Base-by-base conservation (phyloP, 2,329 filamentous ascomycete species). In the Cercospora berteroae region DNA sequence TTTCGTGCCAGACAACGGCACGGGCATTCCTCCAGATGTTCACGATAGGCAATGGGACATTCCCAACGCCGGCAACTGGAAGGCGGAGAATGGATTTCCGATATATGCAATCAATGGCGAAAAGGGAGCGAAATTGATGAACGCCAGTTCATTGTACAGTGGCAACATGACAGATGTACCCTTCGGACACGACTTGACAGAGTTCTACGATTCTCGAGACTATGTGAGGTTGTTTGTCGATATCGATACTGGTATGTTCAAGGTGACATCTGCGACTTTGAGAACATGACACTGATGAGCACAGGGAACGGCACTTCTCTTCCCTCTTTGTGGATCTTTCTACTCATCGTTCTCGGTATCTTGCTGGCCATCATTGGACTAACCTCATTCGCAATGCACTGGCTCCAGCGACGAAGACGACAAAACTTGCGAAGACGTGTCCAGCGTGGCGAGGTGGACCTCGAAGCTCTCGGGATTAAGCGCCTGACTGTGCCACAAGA, bases 401-500 rank as follows among this genome's bases (percentile, higher is more conserved):
- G 89, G 23, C 82, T 95, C 31, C 92, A 96, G 77, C 86, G 88
- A 39, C 85, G 87, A 58, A 88, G 93, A 31, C 88, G 94, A 8
- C 84, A 84, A 25, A 83, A 83, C 1, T 81, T 98, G 10, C 87
- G 88, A 60, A 85, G 87, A 58, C 88, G 93, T 12, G 89, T 97
- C 16, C 84, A 87, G 66, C 84, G 83, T 7, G 94, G 94, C 62
- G 91, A 97, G 72, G 89, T 96, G 20, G 92, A 97, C 75, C 83
- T 97, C 3, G 94, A 97, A 79, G 88, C 88, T 2, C 85, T 97
- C 72, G 94, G 93, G 1, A 92, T 97, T 72, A 94, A 92, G 75
- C 87, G 90, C 13, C 80, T 97, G 25, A 92, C 87, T 2, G 91
- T 97, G 0, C 93, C 94, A 1, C 82, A 85, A 56, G 81, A 88